Conservation (phyloP, 2,329 filamentous ascomycete genomes). For the Emmonsia crescens region DNA sequence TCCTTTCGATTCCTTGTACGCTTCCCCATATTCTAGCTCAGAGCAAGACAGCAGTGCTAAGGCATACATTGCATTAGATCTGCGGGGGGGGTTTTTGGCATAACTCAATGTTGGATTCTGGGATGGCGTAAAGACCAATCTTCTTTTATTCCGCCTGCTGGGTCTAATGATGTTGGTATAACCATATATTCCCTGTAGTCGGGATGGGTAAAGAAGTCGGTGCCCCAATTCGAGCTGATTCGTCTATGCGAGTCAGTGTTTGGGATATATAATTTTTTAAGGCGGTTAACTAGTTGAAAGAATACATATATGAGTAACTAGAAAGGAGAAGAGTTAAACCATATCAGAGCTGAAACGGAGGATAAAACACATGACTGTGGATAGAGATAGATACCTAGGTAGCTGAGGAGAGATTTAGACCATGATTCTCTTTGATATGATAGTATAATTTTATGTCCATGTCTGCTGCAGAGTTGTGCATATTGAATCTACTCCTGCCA, state of each 20-base stretch:
- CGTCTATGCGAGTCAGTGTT: no score
- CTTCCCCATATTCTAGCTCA: background rate
- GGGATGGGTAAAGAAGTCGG: no score
- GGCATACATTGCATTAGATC: background rate
- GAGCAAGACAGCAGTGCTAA: background rate
- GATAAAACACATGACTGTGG: background rate
- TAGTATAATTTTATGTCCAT: no score
- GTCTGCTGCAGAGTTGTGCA: no score
- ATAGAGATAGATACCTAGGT: background rate
- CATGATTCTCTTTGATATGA: background rate
- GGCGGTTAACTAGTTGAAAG: background rate
- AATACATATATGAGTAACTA: background rate
- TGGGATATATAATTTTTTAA: no score
- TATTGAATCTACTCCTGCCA: no score
- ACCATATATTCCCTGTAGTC: no score
- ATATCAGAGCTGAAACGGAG: background rate
- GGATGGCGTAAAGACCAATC: no score
- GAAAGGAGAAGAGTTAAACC: background rate
- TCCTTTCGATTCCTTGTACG: background rate
- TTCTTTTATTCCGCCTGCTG: no score
- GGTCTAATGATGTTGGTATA: no score
- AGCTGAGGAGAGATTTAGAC: background rate
- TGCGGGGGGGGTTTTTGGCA: background rate
- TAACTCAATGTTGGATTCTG: no score
- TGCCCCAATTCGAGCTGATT: background rate